phyloP scores from a whole-genome alignment of 106 monocot genomes.

The Posidonia australis region DNA sequence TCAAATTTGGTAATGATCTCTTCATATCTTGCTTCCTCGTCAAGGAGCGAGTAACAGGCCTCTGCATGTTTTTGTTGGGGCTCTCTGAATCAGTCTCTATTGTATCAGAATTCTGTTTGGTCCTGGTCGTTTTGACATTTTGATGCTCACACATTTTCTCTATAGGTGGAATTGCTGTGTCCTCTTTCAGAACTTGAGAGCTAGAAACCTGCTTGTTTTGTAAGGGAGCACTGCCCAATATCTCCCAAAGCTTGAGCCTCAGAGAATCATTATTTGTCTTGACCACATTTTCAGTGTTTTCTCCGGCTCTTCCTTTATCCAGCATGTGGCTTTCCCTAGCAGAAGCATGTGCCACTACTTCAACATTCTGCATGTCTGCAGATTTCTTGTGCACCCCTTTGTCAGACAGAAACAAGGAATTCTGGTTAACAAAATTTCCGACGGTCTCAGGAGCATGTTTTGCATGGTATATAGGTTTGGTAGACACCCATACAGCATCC shows the following conservation, averaged over 20 bases:
- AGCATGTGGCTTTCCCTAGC: conserved; percentile 11
- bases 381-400: background rate
- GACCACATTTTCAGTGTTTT: conserved; percentile 10
- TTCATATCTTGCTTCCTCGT: conserved; percentile 25
- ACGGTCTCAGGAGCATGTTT: conserved; percentile 14
- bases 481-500: conserved; percentile 27
- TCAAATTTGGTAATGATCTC: conserved; percentile 23
- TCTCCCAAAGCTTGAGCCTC: conserved; percentile 70
- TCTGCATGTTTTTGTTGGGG: conserved; percentile 22
- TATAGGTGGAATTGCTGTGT: background rate
- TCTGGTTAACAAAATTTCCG: conserved; percentile 5
- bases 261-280: conserved; percentile 29
- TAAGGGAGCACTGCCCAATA: conserved; percentile 41
- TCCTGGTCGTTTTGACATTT: conserved; percentile 16
- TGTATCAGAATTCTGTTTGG: conserved; percentile 47
- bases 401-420: background rate
- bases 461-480: conserved; percentile 20
- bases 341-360: conserved; percentile 25
- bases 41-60: conserved; percentile 67
- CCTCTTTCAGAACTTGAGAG: conserved; percentile 13
- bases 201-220: conserved; percentile 22
- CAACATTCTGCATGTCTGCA: conserved; percentile 8
- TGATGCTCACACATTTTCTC: conserved; percentile 5
- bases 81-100: conserved; percentile 77
- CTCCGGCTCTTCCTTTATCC: conserved; percentile 9